Evolutionary conservation across 2,329 filamentous ascomycete species (phyloP), one percentile per base, ranked within the genome.

Genomic region (Tolypocladium capitatum): DNA sequence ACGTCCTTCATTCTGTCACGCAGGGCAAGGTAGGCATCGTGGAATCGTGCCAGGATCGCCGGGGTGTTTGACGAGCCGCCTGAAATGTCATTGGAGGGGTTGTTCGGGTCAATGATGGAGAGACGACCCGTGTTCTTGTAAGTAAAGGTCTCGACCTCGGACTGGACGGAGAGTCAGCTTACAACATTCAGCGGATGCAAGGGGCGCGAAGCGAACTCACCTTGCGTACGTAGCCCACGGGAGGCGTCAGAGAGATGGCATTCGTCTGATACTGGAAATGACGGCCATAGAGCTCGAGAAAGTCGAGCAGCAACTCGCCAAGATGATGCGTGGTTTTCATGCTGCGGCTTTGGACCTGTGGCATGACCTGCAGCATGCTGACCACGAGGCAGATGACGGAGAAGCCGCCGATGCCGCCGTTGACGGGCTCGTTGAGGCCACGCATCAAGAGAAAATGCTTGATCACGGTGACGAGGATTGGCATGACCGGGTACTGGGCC

Each of bases 371-470:
- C 43, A 97, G 68, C 64, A 95, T 81, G 69, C 86, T 92, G 49
- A 92, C 86, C 6, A 96, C 86, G 52, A 98, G 73, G 69, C 92
- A 98, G 48, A 91, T 96, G 53, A 94, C 84, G 1, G 89, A 87
- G 61, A 96, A 97, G 3, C 92, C 92, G 47, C 92, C 92, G 46
- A 98, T 80, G 3, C 92, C 92, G 48, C 92, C 92, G 51, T 81
- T 86, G 36, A 86, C 84, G 4, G 94, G 90, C 64, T 98, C 92
- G 56, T 96, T 96, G 46, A 96, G 72, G 1, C 83, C 86, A 51
- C 89, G 81, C 80, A 98, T 94, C 34, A 85, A 74, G 27, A 98
- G 71, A 50, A 94, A 90, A 55, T 98, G 92, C 68, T 98, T 98
- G 66, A 98, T 77, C 27, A 97, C 63, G 0, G 88, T 83, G 34